phyloP scores from a whole-genome alignment of 495 filamentous ascomycete genomes.

The Pseudevernia furfuracea region DNA sequence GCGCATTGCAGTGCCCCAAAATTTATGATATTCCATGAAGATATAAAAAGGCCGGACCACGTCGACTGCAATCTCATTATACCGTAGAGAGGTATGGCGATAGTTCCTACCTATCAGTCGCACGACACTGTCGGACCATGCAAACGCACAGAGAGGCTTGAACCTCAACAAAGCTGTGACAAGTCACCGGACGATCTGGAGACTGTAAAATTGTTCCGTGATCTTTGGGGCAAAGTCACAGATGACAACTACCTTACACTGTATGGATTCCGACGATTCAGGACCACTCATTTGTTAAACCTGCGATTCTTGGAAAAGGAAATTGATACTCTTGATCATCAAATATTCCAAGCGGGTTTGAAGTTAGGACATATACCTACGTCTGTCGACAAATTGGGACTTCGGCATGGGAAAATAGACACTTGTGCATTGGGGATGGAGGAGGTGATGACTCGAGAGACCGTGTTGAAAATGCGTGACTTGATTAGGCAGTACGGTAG shows the following conservation, averaged over 20 bases:
- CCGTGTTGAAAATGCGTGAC: neutral
- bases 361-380: neutral
- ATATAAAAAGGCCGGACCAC: neutral
- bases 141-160: too few species aligned
- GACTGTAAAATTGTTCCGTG: neutral
- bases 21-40: too few species aligned
- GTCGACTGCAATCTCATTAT: too few species aligned
- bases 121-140: too few species aligned
- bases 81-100: too few species aligned
- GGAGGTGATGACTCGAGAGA: neutral
- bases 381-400: neutral
- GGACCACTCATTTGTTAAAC: neutral
- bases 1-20: too few species aligned
- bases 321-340: neutral
- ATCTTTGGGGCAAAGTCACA: neutral
- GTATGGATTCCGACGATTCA: neutral
- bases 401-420: neutral
- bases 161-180: too few species aligned
- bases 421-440: neutral
- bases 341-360: neutral
- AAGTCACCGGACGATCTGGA: neutral
- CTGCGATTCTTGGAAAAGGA: neutral
- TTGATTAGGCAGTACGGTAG: neutral
- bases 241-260: neutral
- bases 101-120: too few species aligned